Percentiles rank a stretch among this genome's conserved stretches.
Evolutionary conservation across 768 basidiomycete species (phyloP).

Genomic region (Psilocybe sp.): DNA sequence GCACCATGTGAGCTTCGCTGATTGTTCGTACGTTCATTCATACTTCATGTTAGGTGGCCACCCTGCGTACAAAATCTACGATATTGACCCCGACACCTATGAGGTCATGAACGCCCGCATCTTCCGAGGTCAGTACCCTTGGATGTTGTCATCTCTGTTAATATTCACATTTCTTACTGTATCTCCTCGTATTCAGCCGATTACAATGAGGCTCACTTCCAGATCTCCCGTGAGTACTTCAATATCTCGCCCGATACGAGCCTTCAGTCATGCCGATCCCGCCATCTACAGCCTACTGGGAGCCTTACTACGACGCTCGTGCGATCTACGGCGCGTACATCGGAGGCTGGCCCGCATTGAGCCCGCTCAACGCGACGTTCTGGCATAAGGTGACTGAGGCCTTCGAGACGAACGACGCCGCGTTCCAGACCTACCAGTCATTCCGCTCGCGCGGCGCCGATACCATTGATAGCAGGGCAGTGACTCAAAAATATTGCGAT

Average conservation of each 20-base stretch:
- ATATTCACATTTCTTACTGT: too few species aligned
- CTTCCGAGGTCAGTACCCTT: constrained; percentile 32
- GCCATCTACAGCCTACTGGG: constrained; percentile 38
- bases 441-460: constrained; percentile 3
- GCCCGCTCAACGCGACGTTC: constrained; percentile 46
- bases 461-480: background rate
- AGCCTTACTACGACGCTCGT: constrained; percentile 52
- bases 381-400: constrained; percentile 58
- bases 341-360: constrained; percentile 27
- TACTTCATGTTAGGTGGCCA: constrained; percentile 36
- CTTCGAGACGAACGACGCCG: constrained; percentile 41
- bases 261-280: too few species aligned
- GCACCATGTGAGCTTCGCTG: too few species aligned
- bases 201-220: constrained; percentile 36
- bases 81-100: constrained; percentile 60
- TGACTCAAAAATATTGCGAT: too few species aligned
- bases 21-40: too few species aligned
- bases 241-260: too few species aligned
- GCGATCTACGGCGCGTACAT: constrained; percentile 40
- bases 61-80: constrained; percentile 55
- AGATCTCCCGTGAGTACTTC: constrained; percentile 31
- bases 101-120: constrained; percentile 55
- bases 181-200: constrained; percentile 26
- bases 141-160: too few species aligned
- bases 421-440: constrained; percentile 39